Evolutionary conservation across 345 rosid genomes (phyloP), one percentile per base, ranked within the genome.

Genomic region (Dipteronia dyeriana): DNA sequence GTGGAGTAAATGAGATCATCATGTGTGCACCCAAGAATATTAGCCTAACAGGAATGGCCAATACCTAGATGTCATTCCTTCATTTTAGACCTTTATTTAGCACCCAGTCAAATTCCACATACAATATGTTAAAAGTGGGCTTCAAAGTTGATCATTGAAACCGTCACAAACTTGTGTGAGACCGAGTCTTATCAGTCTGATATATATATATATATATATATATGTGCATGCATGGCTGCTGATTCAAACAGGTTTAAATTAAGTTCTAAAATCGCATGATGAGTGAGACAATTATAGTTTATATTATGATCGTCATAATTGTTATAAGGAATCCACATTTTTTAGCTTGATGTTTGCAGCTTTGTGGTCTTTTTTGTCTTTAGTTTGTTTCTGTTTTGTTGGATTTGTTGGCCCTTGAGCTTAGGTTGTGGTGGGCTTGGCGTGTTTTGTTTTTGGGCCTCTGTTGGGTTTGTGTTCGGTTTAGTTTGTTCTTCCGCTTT

Each of bases 41-140:
- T 26, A 26, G 1, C 26, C 26, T 26, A 26, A 26, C 26, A 26
- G 1, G 26, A 26, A 26, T 26, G 26, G 26, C 26, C 26, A 26
- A 26, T 26, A 26, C 26, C 1, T 26, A 26, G 1, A 26, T 26
- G n/a, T n/a, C 34, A 54, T 11, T 65, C 56, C 5, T 13, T 65
- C 22, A 17, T 41, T n/a, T 26, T 19, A 9, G 51, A 57, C 66
- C 34, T 64, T 22, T 7, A 45, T 34, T 25, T 49, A 34, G 7
- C 6, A 4, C n/a, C 71, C 75, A 70, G 53, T 63, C 75, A 23
- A 68, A 51, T 53, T 66, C 34, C 16, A 62, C n/a, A 1, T 57
- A 5, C 23, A 26, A 47, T 61, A n/a, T 54, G 17, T 29, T 53
- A 26, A 16, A 19, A 19, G n/a, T 13, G 13, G 19, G 53, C 17